These are phyloP conservation scores for Sporothrix sp. DNA, from an alignment of 2,329 filamentous ascomycete genomes.

Conservation along the genomic window DNA sequence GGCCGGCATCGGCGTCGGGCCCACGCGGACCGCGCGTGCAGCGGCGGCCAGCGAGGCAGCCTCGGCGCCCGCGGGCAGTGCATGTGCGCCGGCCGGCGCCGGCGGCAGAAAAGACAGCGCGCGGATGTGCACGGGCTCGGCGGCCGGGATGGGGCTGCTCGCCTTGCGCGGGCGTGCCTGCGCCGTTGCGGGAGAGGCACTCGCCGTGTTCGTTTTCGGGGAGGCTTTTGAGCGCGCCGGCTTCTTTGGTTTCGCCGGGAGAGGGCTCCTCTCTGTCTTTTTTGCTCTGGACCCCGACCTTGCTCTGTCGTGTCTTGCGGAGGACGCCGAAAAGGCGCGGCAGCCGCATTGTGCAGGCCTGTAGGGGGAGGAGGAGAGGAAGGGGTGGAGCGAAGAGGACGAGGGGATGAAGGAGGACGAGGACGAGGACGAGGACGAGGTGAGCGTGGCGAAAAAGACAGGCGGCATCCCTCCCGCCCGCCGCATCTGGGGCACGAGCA, in stretches of 20 bases:
- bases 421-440: no score
- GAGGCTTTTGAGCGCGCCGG: not conserved
- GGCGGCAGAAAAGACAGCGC: slow-evolving; percentile 24
- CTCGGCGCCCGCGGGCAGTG: no score
- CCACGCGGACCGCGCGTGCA: slow-evolving; percentile 5
- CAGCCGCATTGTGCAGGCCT: no score
- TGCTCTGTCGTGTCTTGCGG: no score
- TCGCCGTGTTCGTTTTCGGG: not conserved
- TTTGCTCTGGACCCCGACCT: no score
- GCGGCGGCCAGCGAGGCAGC: not conserved
- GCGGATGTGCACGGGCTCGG: slow-evolving; percentile 10
- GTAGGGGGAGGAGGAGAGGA: no score
- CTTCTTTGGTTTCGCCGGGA: not conserved
- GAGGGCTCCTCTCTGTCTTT: no score
- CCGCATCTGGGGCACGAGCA: slow-evolving; percentile 20
- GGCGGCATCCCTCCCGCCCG: no score
- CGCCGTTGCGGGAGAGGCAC: not conserved
- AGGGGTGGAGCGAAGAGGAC: no score
- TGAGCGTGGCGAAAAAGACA: no score
- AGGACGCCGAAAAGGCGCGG: no score
- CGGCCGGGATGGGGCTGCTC: not conserved
- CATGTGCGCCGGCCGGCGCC: no score
- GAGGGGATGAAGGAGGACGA: not conserved
- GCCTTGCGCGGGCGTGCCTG: not conserved
- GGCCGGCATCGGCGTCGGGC: slow-evolving; percentile 11